Evolutionary conservation across 2,329 filamentous ascomycete species (phyloP).

Genomic region (Periconia macrospinosa): DNA sequence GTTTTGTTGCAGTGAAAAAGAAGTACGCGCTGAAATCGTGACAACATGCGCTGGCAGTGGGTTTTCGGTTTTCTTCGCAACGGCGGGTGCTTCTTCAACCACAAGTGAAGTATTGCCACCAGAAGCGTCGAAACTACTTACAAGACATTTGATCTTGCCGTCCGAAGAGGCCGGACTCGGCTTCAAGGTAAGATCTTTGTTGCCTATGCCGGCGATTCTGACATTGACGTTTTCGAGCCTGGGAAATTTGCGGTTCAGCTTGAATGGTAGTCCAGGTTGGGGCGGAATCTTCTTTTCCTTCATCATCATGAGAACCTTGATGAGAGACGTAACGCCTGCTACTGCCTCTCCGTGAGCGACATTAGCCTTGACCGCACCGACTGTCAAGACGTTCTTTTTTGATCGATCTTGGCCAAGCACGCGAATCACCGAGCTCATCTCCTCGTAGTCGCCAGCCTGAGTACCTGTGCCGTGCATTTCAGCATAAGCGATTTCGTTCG

Average conservation of each 20-base stretch:
- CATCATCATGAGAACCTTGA: slow-evolving; percentile 38
- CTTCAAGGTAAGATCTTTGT: slow-evolving; percentile 2
- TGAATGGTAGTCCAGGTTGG: slow-evolving; percentile 66
- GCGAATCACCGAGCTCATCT: slow-evolving; percentile 16
- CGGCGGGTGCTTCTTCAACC: slow-evolving; percentile 4
- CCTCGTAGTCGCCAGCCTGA: slow-evolving; percentile 22
- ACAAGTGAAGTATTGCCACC: slow-evolving; percentile 59
- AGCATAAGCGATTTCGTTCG: slow-evolving; percentile 23
- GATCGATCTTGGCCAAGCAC: slow-evolving; percentile 8
- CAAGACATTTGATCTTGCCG: slow-evolving; percentile 52
- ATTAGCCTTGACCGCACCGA: slow-evolving; percentile 32
- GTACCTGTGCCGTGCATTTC: slow-evolving; percentile 36
- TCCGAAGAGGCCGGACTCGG: not conserved
- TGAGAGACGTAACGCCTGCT: slow-evolving; percentile 23
- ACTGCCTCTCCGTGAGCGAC: slow-evolving; percentile 37
- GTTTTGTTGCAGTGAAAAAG: slow-evolving; percentile 7
- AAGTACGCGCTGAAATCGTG: slow-evolving; percentile 11
- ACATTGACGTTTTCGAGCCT: slow-evolving; percentile 57
- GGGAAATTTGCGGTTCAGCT: slow-evolving; percentile 63
- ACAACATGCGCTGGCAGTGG: slow-evolving; percentile 12
- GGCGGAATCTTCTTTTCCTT: slow-evolving; percentile 50
- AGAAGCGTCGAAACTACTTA: slow-evolving; percentile 54
- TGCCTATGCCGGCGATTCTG: slow-evolving; percentile 54
- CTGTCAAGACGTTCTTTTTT: slow-evolving; percentile 8
- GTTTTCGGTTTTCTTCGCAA: slow-evolving; percentile 9